A percentile compares a stretch with the other conserved stretches of the same genome.
phyloP scores from a whole-genome alignment of 176 grass and related monocot species.

The Oryza glumipatula region DNA sequence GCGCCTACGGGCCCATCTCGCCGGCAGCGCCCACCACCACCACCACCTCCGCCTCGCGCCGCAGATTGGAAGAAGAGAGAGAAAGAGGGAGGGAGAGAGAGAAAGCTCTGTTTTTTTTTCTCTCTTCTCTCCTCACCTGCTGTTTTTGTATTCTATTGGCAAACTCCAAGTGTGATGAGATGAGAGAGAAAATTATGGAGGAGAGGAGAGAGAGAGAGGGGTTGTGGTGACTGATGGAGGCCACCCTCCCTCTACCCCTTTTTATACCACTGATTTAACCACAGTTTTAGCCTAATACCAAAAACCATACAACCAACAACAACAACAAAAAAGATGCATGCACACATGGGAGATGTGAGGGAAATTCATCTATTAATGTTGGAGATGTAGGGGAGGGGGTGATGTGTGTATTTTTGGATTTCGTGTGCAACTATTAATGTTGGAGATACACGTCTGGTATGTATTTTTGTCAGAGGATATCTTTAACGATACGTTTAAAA shows the following conservation, averaged over 20 bases:
- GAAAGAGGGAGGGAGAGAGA: neutral
- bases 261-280: conserved; percentile 29
- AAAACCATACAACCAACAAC: neutral
- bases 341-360: neutral
- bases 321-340: neutral
- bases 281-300: neutral
- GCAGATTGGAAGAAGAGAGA: neutral
- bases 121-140: neutral
- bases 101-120: neutral
- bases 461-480: neutral
- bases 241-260: conserved; percentile 13
- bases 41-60: neutral
- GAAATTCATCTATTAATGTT: neutral
- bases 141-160: conserved; percentile 33
- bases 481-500: neutral
- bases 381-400: neutral
- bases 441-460: neutral
- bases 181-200: neutral
- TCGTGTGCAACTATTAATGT: neutral
- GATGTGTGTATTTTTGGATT: fast-evolving
- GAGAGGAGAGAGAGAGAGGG: neutral
- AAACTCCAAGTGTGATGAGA: conserved; percentile 23
- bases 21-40: neutral
- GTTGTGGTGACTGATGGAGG: conserved; percentile 12
- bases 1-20: neutral